These are phyloP conservation scores for Perilla frutescens DNA, from an alignment of 257 asterid species.

Conservation along the genomic window DNA sequence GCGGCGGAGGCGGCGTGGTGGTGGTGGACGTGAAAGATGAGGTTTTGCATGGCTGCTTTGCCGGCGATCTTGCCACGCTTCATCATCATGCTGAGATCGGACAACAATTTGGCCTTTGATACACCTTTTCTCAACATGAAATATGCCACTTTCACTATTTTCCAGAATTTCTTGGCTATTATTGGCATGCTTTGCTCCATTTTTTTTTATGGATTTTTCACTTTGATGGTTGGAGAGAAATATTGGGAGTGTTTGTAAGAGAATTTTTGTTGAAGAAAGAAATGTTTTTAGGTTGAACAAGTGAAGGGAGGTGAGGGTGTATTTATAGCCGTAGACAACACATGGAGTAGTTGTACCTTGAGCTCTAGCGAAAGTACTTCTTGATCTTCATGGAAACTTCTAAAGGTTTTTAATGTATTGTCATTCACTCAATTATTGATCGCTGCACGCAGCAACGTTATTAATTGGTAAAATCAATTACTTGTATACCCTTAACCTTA, in stretches of 20 bases:
- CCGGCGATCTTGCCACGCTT: slow-evolving; percentile 85
- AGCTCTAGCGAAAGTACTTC: slow-evolving; percentile 30
- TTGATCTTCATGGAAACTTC: slow-evolving; percentile 40
- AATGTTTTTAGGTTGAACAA: slow-evolving; percentile 33
- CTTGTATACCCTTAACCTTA: background rate
- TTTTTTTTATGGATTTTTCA: slow-evolving; percentile 21
- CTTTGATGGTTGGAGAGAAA: slow-evolving; percentile 8
- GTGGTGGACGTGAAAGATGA: slow-evolving; percentile 63
- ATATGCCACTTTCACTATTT: slow-evolving; percentile 51
- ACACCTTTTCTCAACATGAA: slow-evolving; percentile 77
- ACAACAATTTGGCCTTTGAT: slow-evolving; percentile 61
- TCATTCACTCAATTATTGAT: slow-evolving; percentile 44
- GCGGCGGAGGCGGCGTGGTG: slow-evolving; percentile 37
- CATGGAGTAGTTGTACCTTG: slow-evolving; percentile 41
- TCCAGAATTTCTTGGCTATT: slow-evolving; percentile 74
- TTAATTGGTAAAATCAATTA: slow-evolving; percentile 4
- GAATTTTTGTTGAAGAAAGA: slow-evolving; percentile 3
- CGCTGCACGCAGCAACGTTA: background rate
- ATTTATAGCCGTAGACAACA: slow-evolving; percentile 46
- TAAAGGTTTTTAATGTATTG: background rate
- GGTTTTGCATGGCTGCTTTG: slow-evolving; percentile 67
- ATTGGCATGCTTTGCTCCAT: slow-evolving; percentile 82
- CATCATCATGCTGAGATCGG: slow-evolving; percentile 62
- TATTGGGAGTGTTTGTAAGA: slow-evolving; percentile 3
- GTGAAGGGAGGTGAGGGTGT: slow-evolving; percentile 25